Evolutionary conservation across 768 basidiomycete genomes (phyloP).

Genomic region (Lactarius psammicola): DNA sequence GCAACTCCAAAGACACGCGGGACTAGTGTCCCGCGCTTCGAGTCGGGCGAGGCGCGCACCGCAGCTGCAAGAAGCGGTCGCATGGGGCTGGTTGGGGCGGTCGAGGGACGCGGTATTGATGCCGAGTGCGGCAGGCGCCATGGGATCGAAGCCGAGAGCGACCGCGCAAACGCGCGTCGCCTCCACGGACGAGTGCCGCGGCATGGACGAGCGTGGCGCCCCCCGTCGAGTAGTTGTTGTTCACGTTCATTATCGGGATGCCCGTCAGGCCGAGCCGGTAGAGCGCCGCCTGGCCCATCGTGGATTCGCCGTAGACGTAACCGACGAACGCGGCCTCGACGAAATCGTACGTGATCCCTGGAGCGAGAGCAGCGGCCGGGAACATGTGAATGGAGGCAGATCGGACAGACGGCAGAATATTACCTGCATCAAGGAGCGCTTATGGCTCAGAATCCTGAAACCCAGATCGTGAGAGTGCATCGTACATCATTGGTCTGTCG

Average conservation of each 20-base stretch:
- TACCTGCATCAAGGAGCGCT: constrained; percentile 81
- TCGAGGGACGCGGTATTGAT: constrained; percentile 54
- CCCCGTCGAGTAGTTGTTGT: constrained; percentile 86
- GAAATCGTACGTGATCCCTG: constrained; percentile 80
- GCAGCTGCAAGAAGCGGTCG: constrained; percentile 47
- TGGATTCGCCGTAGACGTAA: constrained; percentile 79
- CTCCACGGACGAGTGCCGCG: constrained; percentile 66
- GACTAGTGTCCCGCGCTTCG: constrained; percentile 66
- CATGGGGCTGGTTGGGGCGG: constrained; percentile 50
- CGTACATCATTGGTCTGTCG: constrained; percentile 72
- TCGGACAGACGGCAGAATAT: constrained; percentile 14
- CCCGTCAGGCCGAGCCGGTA: constrained; percentile 82
- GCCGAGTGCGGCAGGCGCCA: constrained; percentile 71
- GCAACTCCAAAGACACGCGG: constrained; percentile 75
- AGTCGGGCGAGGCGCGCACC: constrained; percentile 49
- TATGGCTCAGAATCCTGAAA: constrained; percentile 44
- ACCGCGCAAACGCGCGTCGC: constrained; percentile 71
- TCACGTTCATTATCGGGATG: constrained; percentile 84
- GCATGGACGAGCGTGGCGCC: constrained; percentile 75
- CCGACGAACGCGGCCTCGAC: constrained; percentile 74
- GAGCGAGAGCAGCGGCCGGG: background rate
- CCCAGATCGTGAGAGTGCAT: background rate
- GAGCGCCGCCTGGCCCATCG: constrained; percentile 73
- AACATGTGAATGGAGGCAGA: background rate
- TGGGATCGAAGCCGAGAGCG: constrained; percentile 85